Base-by-base conservation (phyloP, 352 stramenopile species). In the Pythium pyrilobum region DNA sequence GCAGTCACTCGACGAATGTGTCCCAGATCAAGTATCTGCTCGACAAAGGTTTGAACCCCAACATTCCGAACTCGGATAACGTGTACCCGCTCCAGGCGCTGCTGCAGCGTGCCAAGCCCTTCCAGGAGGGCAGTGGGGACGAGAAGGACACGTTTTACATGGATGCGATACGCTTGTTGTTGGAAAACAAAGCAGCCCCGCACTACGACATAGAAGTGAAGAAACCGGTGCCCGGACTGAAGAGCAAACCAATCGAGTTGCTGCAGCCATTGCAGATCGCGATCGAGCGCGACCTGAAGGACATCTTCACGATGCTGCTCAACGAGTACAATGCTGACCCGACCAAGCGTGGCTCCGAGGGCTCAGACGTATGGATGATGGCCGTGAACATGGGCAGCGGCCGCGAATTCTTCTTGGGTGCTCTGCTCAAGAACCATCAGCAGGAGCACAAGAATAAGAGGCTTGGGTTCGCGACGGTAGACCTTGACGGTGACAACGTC, bases 11-110 rank as follows among this genome's bases (percentile, higher is more conserved):
- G 9, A 76, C 64, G 32, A 82, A 69, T 40, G 34, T 82, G 5
- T 67, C 67, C 0, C 72, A 92, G 38, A 71, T 92, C 39, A 64
- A 81, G 36, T 92, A 89, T 43, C 41, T 92, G 24, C 60, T 89
- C 6, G 63, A 74, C 11, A 89, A 92, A 31, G 81, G 81, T 1
- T 61, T 89, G 5, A 75, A 83, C 42, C 74, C 81, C 4, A 86
- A 92, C 57, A 79, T 89, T 18, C 62, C 64, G 5, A 78, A 89
- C 39, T 75, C 71, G 0, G 72, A 85, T 25, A 68, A 73, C n/a
- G 53, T 79, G 37, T 85, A 81, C 36, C 81, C 81, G 7, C 56
- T 89, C 8, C 74, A 89, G 47, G 54, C 59, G n/a, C 39, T 92
- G 41, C 67, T 92, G 23, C 51, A 59, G 28, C 73, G 78, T 28